A percentile compares a stretch with the other conserved stretches of the same genome.
Conservation (phyloP, 176 grass and related monocot genomes). For the Oryza glaberrima region DNA sequence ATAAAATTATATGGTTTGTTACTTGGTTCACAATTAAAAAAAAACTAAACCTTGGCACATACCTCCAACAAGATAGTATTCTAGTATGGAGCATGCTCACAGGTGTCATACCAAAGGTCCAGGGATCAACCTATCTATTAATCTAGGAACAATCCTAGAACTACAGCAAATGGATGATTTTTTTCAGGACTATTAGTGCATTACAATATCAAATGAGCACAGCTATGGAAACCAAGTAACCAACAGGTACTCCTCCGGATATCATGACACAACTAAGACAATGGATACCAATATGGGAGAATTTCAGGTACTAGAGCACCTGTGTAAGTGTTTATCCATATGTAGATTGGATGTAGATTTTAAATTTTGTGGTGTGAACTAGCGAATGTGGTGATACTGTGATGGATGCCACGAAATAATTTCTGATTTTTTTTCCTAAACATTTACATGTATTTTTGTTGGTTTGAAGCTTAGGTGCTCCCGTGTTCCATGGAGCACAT, state of each 20-base stretch:
- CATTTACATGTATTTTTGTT: not conserved
- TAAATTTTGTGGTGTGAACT: not conserved
- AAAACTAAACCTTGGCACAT: not conserved
- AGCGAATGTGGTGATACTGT: not conserved
- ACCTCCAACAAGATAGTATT: not conserved
- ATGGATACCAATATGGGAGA: not conserved
- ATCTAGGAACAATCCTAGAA: not conserved
- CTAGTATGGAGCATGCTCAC: not conserved
- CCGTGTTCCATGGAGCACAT: not conserved
- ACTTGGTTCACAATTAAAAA: not conserved
- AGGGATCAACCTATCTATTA: slow-evolving; percentile 3
- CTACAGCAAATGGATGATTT: not conserved
- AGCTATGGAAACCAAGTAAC: not conserved
- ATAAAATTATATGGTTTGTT: not conserved
- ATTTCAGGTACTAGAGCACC: not conserved
- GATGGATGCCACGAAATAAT: not conserved
- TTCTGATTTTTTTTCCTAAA: not conserved
- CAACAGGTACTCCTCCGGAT: not conserved
- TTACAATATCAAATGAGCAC: not conserved
- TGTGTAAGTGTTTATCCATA: not conserved
- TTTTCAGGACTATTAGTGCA: not conserved
- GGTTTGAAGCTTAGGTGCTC: not conserved
- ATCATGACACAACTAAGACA: not conserved
- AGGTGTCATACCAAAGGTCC: not conserved
- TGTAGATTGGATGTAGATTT: not conserved